A percentile compares a stretch with the other conserved stretches of the same genome.
phyloP scores from a whole-genome alignment of 2,329 filamentous ascomycete genomes.

The Penicillium expansum region DNA sequence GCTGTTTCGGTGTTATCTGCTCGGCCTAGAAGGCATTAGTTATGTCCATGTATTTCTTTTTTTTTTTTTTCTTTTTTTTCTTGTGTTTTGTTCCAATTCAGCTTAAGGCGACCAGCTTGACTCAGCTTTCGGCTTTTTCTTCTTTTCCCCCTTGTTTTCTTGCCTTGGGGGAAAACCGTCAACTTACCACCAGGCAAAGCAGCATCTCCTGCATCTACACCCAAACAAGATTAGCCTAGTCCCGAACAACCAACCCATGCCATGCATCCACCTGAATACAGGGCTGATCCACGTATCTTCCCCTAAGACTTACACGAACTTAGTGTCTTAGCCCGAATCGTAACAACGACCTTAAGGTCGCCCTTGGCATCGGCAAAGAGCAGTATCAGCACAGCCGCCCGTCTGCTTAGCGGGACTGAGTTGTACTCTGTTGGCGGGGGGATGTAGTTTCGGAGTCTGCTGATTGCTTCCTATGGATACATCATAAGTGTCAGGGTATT shows the following conservation, averaged over 20 bases:
- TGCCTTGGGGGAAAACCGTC: conserved; percentile 9
- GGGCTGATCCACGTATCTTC: conserved; percentile 1
- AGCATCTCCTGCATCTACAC: conserved; percentile 71
- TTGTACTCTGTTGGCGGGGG: conserved; percentile 59
- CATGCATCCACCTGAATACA: conserved; percentile 14
- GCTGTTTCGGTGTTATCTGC: conserved; percentile 56
- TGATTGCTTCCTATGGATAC: conserved; percentile 49
- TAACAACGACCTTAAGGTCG: conserved; percentile 67
- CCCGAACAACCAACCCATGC: conserved; percentile 13
- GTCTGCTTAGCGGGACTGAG: conserved; percentile 58
- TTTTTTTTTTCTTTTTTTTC: conserved; percentile 10
- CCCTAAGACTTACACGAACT: conserved; percentile 51
- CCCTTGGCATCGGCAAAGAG: conserved; percentile 81
- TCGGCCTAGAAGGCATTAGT: conserved; percentile 43
- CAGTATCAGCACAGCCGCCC: conserved; percentile 83
- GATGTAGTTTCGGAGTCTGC: conserved; percentile 55
- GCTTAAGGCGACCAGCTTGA: neutral
- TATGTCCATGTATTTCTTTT: neutral
- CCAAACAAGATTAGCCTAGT: conserved; percentile 12
- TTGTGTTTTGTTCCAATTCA: neutral
- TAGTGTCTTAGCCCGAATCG: conserved; percentile 58
- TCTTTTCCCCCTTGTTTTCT: neutral
- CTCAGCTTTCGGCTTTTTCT: neutral
- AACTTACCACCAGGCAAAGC: conserved; percentile 80
- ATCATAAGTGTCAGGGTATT: neutral